Conservation (phyloP, 495 filamentous ascomycete species). For the Aspergillus cristatus region DNA sequence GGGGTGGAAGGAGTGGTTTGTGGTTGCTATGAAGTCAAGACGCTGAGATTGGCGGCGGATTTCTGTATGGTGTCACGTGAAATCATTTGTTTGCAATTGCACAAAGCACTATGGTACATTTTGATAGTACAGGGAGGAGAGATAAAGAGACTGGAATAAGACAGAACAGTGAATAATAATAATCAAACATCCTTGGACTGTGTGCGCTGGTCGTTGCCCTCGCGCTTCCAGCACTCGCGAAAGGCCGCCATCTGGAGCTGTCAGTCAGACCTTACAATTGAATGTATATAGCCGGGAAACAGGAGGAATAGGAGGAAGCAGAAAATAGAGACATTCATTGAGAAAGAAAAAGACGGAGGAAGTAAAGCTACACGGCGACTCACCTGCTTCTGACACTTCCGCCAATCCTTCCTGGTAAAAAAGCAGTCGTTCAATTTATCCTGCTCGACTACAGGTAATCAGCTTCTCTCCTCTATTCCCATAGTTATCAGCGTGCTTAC, state of each 20-base stretch:
- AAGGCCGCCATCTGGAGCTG: slow-evolving; percentile 78
- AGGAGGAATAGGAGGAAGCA: too few relatives aligned
- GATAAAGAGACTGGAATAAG: too few relatives aligned
- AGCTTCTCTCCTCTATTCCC: slow-evolving; percentile 4
- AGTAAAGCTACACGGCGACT: too few relatives aligned
- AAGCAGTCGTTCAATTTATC: slow-evolving; percentile 89
- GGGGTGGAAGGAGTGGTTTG: too few relatives aligned
- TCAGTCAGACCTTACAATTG: slow-evolving; percentile 10
- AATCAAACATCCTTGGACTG: slow-evolving; percentile 52
- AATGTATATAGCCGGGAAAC: too few relatives aligned
- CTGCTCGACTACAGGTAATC: slow-evolving; percentile 60
- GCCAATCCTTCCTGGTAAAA: slow-evolving; percentile 94
- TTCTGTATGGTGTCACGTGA: background rate
- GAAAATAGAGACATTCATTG: too few relatives aligned
- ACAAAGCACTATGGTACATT: too few relatives aligned
- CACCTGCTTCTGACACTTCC: slow-evolving; percentile 81
- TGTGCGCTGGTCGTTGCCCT: slow-evolving; percentile 81
- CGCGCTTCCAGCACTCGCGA: slow-evolving; percentile 82
- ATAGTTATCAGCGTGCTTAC: slow-evolving; percentile 44
- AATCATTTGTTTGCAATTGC: background rate
- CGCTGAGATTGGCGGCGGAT: background rate
- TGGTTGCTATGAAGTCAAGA: slow-evolving; percentile 1
- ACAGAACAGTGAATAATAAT: too few relatives aligned
- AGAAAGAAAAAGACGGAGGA: too few relatives aligned
- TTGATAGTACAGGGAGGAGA: too few relatives aligned